Evolutionary conservation across 169 alveolate species (phyloP).

Genomic region (Sarcocystis neurona): DNA sequence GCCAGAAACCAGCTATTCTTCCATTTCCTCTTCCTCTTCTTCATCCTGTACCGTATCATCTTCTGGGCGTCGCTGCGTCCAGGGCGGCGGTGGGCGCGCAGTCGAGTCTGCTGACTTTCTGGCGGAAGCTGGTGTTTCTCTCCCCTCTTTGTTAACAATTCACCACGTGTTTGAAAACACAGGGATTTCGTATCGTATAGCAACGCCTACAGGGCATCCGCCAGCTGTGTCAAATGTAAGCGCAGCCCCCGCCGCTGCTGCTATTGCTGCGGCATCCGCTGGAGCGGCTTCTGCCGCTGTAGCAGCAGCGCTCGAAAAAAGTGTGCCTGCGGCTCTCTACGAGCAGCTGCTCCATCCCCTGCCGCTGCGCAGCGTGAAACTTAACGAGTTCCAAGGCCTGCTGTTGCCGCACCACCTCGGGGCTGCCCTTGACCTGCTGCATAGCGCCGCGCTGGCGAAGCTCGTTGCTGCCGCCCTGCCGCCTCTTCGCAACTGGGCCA

Average conservation of each 20-base stretch:
- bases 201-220: conserved; percentile 53
- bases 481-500: too few relatives aligned
- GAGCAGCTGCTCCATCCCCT: conserved; percentile 48
- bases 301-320: neutral
- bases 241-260: neutral
- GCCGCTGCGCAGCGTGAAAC: conserved; percentile 27
- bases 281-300: neutral
- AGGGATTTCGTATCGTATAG: conserved; percentile 36
- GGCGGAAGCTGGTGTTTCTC: conserved; percentile 60
- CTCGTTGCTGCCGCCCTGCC: conserved; percentile 4
- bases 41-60: too few relatives aligned
- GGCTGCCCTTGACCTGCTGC: conserved; percentile 52
- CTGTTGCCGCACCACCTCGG: conserved; percentile 62
- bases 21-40: neutral
- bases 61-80: too few relatives aligned
- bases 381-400: conserved; percentile 40
- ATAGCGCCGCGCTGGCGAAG: conserved; percentile 45
- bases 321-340: conserved; percentile 6
- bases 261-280: neutral
- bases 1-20: neutral
- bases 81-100: neutral
- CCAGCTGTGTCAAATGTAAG: conserved; percentile 15
- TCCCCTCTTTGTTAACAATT: conserved; percentile 39
- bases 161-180: conserved; percentile 32
- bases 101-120: conserved; percentile 22